A percentile compares a stretch with the other conserved stretches of the same genome.
phyloP scores from a whole-genome alignment of 495 filamentous ascomycete species.

The Aspergillus panamensis region DNA sequence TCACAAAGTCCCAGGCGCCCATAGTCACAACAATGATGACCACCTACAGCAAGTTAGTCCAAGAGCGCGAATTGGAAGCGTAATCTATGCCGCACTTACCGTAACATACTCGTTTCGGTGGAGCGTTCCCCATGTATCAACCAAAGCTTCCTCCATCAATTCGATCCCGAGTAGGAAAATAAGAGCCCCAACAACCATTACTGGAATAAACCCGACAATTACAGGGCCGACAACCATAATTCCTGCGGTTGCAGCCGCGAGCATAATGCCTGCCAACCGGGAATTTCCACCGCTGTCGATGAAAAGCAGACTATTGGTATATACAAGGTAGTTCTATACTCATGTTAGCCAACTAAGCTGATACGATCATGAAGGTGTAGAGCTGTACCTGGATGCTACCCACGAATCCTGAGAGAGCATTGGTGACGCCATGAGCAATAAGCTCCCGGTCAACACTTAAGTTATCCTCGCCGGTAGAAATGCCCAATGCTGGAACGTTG shows the following conservation, averaged over 20 bases:
- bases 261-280: conserved; percentile 78
- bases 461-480: conserved; percentile 86
- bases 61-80: neutral
- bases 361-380: neutral
- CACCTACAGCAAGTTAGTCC: conserved; percentile 50
- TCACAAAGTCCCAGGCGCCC: conserved; percentile 94
- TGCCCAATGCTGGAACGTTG: conserved; percentile 88
- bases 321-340: conserved; percentile 84
- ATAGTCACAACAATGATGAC: conserved; percentile 91
- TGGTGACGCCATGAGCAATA: conserved; percentile 88
- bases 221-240: conserved; percentile 81
- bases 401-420: conserved; percentile 76
- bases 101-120: conserved; percentile 85
- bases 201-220: conserved; percentile 89
- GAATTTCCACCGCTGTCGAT: conserved; percentile 86
- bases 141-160: conserved; percentile 79
- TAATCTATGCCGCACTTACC: conserved; percentile 38
- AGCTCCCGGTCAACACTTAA: conserved; percentile 88
- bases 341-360: neutral
- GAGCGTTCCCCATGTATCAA: conserved; percentile 82
- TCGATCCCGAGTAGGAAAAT: conserved; percentile 95
- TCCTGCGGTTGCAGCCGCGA: conserved; percentile 74
- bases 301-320: conserved; percentile 93
- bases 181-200: conserved; percentile 92
- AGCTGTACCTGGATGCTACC: conserved; percentile 77